Evolutionary conservation across 2,329 filamentous ascomycete species (phyloP).

Genomic region (Fusarium gaditjirri): DNA sequence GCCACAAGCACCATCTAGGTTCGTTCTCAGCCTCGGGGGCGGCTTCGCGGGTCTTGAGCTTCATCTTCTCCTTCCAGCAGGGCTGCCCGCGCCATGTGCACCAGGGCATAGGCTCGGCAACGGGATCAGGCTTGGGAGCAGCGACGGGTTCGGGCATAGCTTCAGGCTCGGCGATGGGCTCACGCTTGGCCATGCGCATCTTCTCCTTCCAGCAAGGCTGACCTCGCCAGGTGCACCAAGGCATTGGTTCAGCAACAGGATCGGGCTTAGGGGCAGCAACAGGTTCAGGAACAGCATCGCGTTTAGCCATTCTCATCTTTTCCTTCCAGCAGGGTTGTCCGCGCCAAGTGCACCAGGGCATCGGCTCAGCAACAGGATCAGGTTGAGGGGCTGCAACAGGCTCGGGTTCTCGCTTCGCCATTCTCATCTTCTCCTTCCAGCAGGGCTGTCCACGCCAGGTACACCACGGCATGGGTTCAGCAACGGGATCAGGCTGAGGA

Average conservation of each 20-base stretch:
- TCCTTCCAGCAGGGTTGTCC: slow-evolving; percentile 23
- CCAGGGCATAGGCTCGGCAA: slow-evolving; percentile 6
- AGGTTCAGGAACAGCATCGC: background rate
- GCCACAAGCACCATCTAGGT: slow-evolving; percentile 49
- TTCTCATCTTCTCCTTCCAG: slow-evolving; percentile 11
- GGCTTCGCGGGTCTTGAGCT: background rate
- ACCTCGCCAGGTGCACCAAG: slow-evolving; percentile 52
- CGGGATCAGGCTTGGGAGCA: slow-evolving; percentile 1
- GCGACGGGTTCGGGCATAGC: background rate
- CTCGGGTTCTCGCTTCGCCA: slow-evolving; percentile 11
- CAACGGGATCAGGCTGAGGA: background rate
- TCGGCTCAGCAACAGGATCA: background rate
- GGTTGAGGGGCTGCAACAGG: background rate
- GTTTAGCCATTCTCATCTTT: slow-evolving; percentile 1
- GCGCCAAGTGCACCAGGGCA: slow-evolving; percentile 7
- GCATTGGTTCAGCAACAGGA: background rate
- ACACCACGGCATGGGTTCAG: slow-evolving; percentile 9
- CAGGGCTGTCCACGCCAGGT: slow-evolving; percentile 4
- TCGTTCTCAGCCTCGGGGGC: slow-evolving; percentile 1
- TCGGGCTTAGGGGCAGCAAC: background rate
- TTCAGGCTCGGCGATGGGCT: background rate
- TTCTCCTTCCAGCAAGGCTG: slow-evolving; percentile 55
- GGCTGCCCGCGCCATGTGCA: slow-evolving; percentile 17
- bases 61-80: slow-evolving; percentile 11
- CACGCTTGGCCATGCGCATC: slow-evolving; percentile 13